phyloP scores from a whole-genome alignment of 116 monocot genomes.

The Posidonia oceanica region DNA sequence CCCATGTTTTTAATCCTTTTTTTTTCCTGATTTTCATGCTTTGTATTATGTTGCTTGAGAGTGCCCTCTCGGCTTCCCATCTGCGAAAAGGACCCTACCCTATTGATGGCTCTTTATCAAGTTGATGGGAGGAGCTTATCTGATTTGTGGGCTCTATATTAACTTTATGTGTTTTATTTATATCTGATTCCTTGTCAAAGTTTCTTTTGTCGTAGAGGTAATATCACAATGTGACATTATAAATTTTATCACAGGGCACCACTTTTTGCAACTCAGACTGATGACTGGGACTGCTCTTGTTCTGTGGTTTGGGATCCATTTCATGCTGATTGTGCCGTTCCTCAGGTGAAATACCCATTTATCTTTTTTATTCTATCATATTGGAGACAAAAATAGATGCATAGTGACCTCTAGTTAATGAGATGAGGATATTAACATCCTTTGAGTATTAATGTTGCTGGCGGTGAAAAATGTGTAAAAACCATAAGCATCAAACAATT shows the following conservation, averaged over 20 bases:
- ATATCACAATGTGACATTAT: neutral
- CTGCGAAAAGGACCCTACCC: no score
- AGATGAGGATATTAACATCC: no score
- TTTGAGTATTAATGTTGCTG: neutral
- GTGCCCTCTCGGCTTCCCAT: no score
- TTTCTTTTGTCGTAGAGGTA: no score
- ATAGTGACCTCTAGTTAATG: neutral
- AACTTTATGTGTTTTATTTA: no score
- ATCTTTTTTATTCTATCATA: neutral
- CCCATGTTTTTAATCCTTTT: no score
- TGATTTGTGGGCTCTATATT: no score
- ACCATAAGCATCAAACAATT: neutral
- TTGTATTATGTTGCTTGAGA: no score
- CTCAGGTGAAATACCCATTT: conserved; percentile 49
- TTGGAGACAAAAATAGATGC: neutral
- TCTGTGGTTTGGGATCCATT: conserved; percentile 73
- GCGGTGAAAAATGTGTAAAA: neutral
- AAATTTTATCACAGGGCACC: conserved; percentile 47
- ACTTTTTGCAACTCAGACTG: conserved; percentile 60
- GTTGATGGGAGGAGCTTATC: no score
- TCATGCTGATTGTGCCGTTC: conserved; percentile 97
- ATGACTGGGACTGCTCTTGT: conserved; percentile 88
- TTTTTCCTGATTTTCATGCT: no score
- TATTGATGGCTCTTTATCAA: no score
- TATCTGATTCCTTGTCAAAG: no score